Percentiles rank a stretch among this genome's conserved stretches.
Evolutionary conservation across 1,284 basidiomycete genomes (phyloP).

Genomic region (Heterobasidion parviporum): DNA sequence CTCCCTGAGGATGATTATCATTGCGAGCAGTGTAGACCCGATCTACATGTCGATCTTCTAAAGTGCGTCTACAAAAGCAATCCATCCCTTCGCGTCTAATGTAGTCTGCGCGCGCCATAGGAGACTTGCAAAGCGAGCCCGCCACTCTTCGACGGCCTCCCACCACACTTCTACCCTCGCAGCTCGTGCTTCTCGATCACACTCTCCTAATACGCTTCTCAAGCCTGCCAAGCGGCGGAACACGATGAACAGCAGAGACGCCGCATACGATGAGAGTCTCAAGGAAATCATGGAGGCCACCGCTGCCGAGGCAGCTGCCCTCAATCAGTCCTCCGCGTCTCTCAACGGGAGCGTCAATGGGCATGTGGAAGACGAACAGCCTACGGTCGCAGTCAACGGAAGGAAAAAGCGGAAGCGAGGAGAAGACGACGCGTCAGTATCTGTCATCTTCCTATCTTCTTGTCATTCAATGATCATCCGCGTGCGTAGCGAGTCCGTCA

Average conservation of each 20-base stretch:
- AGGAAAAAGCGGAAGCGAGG: slow-evolving; percentile 69
- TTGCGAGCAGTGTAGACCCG: slow-evolving; percentile 91
- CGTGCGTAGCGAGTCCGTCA: slow-evolving; percentile 40
- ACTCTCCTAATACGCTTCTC: slow-evolving; percentile 55
- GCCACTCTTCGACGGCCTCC: slow-evolving; percentile 56
- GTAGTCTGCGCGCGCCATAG: slow-evolving; percentile 26
- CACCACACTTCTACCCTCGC: slow-evolving; percentile 23
- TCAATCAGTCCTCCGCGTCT: slow-evolving; percentile 13
- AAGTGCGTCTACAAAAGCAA: slow-evolving; percentile 40
- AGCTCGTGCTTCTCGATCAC: slow-evolving; percentile 58
- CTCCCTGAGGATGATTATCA: slow-evolving; percentile 80
- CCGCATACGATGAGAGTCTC: slow-evolving; percentile 85
- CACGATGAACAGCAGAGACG: slow-evolving; percentile 96
- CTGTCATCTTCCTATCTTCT: slow-evolving; percentile 4
- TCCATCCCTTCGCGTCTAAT: slow-evolving; percentile 7
- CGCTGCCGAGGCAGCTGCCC: slow-evolving; percentile 60
- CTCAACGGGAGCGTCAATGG: slow-evolving; percentile 15
- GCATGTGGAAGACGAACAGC: slow-evolving; percentile 39
- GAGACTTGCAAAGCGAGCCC: slow-evolving; percentile 51
- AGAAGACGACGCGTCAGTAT: slow-evolving; percentile 59
- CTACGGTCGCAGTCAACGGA: slow-evolving; percentile 32
- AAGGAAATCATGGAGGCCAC: slow-evolving; percentile 66
- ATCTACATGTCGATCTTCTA: slow-evolving; percentile 72
- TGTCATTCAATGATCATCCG: slow-evolving; percentile 12
- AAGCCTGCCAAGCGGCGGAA: slow-evolving; percentile 77